Conservation (phyloP, 345 rosid genomes). For the Hibiscus trionum region DNA sequence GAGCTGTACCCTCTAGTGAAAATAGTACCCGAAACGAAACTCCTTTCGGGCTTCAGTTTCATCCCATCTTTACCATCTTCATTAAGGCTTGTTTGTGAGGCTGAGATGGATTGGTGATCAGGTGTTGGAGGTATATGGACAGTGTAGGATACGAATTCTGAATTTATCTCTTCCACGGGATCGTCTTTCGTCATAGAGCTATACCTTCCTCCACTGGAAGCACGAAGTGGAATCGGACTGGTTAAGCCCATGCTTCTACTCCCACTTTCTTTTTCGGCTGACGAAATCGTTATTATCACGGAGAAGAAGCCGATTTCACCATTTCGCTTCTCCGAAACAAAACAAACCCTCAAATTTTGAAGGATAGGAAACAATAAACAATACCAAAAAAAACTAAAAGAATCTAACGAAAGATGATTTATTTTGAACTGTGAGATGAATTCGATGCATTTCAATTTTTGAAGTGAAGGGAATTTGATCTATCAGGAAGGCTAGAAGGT, state of each 20-base stretch:
- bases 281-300: conserved; percentile 58
- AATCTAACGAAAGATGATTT: not conserved
- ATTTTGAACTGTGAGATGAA: not conserved
- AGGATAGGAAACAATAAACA: not conserved
- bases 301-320: conserved; percentile 52
- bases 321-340: not conserved
- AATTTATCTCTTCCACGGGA: conserved; percentile 29
- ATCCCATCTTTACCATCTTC: conserved; percentile 24
- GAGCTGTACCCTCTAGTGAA: conserved; percentile 65
- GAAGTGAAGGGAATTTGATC: conserved; percentile 6
- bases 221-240: conserved; percentile 48
- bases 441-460: conserved; percentile 13
- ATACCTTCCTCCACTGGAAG: conserved; percentile 46
- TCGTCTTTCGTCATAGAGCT: conserved; percentile 45
- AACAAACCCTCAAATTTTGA: not conserved
- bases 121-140: conserved; percentile 78
- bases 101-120: conserved; percentile 47
- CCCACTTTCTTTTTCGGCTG: conserved; percentile 56
- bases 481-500: not conserved
- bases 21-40: conserved; percentile 50
- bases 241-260: conserved; percentile 61
- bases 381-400: not conserved
- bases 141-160: conserved; percentile 54
- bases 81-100: conserved; percentile 39
- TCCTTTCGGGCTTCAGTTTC: conserved; percentile 26